A percentile compares a stretch with the other conserved stretches of the same genome.
These are phyloP conservation scores for Fragaria ananassa DNA, from an alignment of 306 rosid genomes.

Conservation along the genomic window DNA sequence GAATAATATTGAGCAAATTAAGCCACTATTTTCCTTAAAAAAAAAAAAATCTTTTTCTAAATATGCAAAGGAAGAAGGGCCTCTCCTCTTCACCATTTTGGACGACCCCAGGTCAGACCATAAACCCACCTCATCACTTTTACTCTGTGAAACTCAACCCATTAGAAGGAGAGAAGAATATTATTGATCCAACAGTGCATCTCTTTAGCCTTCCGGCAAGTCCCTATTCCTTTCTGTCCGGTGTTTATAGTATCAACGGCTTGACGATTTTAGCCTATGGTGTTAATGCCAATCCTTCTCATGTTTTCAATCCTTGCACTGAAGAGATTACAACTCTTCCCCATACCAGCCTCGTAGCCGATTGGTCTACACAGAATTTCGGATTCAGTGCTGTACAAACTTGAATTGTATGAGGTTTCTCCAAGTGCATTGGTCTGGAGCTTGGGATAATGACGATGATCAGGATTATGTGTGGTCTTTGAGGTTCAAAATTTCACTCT, in stretches of 20 bases:
- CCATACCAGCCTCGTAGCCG: not conserved
- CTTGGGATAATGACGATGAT: too few species aligned
- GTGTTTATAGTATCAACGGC: not conserved
- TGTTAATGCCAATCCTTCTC: not conserved
- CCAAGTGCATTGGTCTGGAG: not conserved
- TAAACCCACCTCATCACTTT: not conserved
- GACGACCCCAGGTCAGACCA: not conserved
- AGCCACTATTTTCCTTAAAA: too few species aligned
- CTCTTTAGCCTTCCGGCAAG: not conserved
- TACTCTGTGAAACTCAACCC: not conserved
- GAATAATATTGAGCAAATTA: too few species aligned
- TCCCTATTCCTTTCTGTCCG: not conserved
- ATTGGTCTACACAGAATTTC: not conserved
- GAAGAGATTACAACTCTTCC: not conserved
- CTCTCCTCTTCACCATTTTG: not conserved
- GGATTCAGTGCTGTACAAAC: slow-evolving; percentile 6
- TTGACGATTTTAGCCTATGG: not conserved
- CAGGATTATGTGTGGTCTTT: too few species aligned
- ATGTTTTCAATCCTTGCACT: not conserved
- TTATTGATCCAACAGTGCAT: not conserved
- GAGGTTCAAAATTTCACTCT: too few species aligned
- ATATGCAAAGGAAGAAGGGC: not conserved
- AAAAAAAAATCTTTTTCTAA: too few species aligned
- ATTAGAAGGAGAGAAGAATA: not conserved
- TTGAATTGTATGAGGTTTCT: not conserved